Evolutionary conservation across 176 grass and related monocot genomes (phyloP).

Genomic region (Triticum timopheevii): DNA sequence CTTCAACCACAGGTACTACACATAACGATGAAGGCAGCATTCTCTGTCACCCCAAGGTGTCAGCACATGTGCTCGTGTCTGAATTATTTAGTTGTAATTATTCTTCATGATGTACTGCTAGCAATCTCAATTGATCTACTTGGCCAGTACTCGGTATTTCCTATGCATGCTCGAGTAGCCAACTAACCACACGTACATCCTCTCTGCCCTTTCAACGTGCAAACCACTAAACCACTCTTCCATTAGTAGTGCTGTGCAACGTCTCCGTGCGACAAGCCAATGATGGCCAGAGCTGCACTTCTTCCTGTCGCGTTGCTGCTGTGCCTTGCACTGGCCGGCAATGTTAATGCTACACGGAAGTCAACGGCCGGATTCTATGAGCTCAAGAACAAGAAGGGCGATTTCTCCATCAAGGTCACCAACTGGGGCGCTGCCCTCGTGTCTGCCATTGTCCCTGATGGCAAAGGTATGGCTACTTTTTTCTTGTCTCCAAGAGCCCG

Average conservation of each 20-base stretch:
- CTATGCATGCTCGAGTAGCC: neutral
- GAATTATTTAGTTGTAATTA: neutral
- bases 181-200: neutral
- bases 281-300: constrained; percentile 51
- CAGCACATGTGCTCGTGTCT: neutral
- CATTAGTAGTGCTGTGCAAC: neutral
- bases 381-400: constrained; percentile 49
- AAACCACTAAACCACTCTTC: neutral
- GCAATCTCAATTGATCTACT: neutral
- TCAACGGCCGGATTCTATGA: constrained; percentile 56
- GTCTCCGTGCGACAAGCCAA: neutral
- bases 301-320: constrained; percentile 28
- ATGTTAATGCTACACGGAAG: constrained; percentile 33
- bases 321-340: constrained; percentile 27
- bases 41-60: neutral
- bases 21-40: neutral
- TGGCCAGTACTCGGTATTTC: neutral
- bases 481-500: neutral
- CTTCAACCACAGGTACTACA: neutral
- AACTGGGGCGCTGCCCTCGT: constrained; percentile 68
- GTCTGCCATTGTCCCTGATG: constrained; percentile 74
- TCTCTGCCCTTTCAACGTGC: neutral
- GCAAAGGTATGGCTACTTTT: constrained; percentile 35
- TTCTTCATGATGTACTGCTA: neutral
- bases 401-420: constrained; percentile 83